Conservation (phyloP, 2,329 filamentous ascomycete genomes). For the Alternaria postmessia region DNA sequence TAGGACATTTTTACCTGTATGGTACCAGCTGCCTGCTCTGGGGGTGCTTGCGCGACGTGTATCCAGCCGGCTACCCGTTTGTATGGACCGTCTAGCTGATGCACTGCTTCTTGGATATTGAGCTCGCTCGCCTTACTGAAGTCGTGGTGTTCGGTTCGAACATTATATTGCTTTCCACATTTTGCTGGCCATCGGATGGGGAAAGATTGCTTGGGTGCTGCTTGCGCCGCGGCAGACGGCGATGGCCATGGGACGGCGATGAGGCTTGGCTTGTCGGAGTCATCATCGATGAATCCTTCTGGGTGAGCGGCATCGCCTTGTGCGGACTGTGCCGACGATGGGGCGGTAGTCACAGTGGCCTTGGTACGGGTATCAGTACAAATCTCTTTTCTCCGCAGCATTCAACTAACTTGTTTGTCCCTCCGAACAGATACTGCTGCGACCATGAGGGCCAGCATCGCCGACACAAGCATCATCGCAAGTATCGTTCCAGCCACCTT, state of each 20-base stretch:
- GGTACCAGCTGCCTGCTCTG: slow-evolving; percentile 46
- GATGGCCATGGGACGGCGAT: slow-evolving; percentile 27
- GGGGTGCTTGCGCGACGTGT: slow-evolving; percentile 46
- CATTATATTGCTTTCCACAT: slow-evolving; percentile 46
- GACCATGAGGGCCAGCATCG: slow-evolving; percentile 32
- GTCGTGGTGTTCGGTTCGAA: slow-evolving; percentile 40
- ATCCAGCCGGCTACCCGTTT: slow-evolving; percentile 51
- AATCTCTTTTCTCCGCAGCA: background rate
- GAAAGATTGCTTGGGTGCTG: slow-evolving; percentile 29
- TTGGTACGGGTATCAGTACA: slow-evolving; percentile 12
- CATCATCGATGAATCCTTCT: slow-evolving; percentile 26
- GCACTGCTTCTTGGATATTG: slow-evolving; percentile 40
- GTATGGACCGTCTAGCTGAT: slow-evolving; percentile 42
- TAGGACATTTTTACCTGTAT: slow-evolving; percentile 49
- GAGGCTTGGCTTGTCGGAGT: slow-evolving; percentile 18
- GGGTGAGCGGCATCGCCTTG: slow-evolving; percentile 16
- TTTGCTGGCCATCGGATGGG: slow-evolving; percentile 48
- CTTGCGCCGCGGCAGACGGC: slow-evolving; percentile 18
- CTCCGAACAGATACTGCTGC: slow-evolving; percentile 25
- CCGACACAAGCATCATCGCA: slow-evolving; percentile 32
- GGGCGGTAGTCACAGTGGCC: background rate
- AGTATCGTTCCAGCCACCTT: slow-evolving; percentile 33
- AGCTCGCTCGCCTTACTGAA: slow-evolving; percentile 36
- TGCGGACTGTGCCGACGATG: slow-evolving; percentile 24
- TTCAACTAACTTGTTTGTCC: slow-evolving; percentile 30